Evolutionary conservation across 2,329 filamentous ascomycete genomes (phyloP).

Genomic region (Albophoma yamanashiensis): DNA sequence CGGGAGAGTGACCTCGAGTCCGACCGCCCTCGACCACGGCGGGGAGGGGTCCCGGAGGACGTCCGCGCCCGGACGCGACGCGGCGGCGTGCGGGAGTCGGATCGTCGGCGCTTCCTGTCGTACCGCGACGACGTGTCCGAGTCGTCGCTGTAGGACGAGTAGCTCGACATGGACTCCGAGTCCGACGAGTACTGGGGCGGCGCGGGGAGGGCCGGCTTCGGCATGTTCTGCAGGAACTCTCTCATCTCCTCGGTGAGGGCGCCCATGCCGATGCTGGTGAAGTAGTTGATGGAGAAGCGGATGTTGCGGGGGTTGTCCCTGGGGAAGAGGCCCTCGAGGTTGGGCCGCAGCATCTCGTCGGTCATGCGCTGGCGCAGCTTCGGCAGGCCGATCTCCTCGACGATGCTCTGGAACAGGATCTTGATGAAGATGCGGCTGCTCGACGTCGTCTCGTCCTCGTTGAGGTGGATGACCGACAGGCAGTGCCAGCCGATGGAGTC

Average conservation of each 20-base stretch:
- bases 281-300: slow-evolving; percentile 98
- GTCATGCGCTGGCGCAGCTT: slow-evolving; percentile 66
- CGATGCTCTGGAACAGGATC: slow-evolving; percentile 88
- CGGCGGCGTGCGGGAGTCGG: background rate
- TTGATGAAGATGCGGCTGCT: slow-evolving; percentile 98
- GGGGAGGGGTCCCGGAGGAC: background rate
- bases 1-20: background rate
- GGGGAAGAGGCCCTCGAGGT: slow-evolving; percentile 80
- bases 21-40: background rate
- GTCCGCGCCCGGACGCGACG: background rate
- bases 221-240: slow-evolving; percentile 79
- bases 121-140: background rate
- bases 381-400: slow-evolving; percentile 75
- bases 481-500: slow-evolving; percentile 92
- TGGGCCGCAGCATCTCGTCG: slow-evolving; percentile 68
- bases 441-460: slow-evolving; percentile 93
- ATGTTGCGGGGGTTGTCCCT: slow-evolving; percentile 81
- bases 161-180: slow-evolving; percentile 66
- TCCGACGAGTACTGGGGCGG: slow-evolving; percentile 52
- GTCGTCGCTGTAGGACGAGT: slow-evolving; percentile 52
- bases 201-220: slow-evolving; percentile 69
- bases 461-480: slow-evolving; percentile 74
- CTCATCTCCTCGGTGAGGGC: slow-evolving; percentile 91
- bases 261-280: slow-evolving; percentile 96
- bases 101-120: background rate